Base-by-base conservation (phyloP, 1,284 basidiomycete species). In the Apiotrichum domesticum region DNA sequence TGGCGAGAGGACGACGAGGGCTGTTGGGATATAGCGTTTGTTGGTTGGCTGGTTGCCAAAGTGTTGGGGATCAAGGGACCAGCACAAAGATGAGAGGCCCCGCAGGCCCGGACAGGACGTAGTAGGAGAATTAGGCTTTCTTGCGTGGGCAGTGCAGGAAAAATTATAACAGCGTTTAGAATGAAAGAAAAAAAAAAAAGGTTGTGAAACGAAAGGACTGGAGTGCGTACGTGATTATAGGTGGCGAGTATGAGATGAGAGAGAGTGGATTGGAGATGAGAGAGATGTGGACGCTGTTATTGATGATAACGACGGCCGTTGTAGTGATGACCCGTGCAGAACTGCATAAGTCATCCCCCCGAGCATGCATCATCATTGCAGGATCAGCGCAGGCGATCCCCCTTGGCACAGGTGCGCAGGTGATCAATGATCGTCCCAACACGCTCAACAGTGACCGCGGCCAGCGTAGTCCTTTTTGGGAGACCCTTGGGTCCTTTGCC, bases 361-460 rank as follows among this genome's bases (percentile, higher is more conserved):
- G 37, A 21, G 6, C 29, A 6, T 14, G 41, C 10, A 13, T 11
- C 15, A 29, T 7, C 8, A 33, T 34, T 8, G 40, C 2, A 29
- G 15, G 2, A 49, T 9, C 21, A 21, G 21, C 21, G 35, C 8
- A 21, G 8, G n/a, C 6, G 10, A 39, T 39, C 8, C 7, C 8
- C 37, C 37, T 39, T 33, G 3, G 11, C 9, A 46, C 29, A 34
- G 37, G 11, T 6, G 6, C 33, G 14, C 21, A 11, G 47, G 21
- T 6, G 35, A 3, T 6, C 3, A 40, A 13, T 42, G 13, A 40
- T 34, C 7, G 37, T 39, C 7, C 8, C 37, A 39, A 39, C 29
- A 42, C 49, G 49, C 49, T 47, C 46, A 47, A 47, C 6, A 35
- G n/a, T 47, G 46, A 11, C 46, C 46, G 46, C 34, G 34, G n/a